Evolutionary conservation across 163 green algal genomes (phyloP).

Genomic region (Scenedesmus sp.): DNA sequence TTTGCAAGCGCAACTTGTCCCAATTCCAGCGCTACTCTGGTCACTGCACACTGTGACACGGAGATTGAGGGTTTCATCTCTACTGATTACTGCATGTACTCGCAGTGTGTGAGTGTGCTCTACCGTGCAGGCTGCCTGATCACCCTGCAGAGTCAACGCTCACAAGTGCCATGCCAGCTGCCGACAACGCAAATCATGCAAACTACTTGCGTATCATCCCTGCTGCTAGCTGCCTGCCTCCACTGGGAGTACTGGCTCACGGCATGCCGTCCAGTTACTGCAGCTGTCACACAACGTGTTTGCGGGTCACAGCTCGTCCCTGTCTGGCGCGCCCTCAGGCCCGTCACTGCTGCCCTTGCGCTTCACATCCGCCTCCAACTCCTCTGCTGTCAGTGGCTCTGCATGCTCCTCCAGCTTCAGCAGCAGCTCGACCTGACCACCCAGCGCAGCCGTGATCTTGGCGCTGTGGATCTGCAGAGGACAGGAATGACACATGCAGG

Average conservation of each 20-base stretch:
- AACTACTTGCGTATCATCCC: not conserved
- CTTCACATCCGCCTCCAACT: not conserved
- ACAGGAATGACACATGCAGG: not conserved
- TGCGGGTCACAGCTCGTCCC: not conserved
- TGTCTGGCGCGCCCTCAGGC: not conserved
- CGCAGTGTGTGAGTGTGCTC: not conserved
- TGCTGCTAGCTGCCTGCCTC: not conserved
- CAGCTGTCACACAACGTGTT: not conserved
- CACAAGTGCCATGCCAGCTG: not conserved
- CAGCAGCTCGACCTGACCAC: constrained; percentile 49
- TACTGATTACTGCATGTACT: not conserved
- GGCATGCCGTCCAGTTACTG: not conserved
- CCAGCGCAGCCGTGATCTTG: constrained; percentile 46
- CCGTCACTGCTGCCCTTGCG: not conserved
- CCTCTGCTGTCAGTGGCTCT: not conserved
- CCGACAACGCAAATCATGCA: not conserved
- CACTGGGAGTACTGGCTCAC: not conserved
- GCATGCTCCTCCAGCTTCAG: constrained; percentile 42
- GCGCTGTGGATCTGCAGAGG: constrained; percentile 43
- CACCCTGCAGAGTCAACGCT: too few relatives aligned
- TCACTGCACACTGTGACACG: too few relatives aligned
- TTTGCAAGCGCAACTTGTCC: too few relatives aligned
- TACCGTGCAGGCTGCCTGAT: not conserved
- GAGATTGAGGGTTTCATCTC: too few relatives aligned
- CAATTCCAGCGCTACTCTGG: too few relatives aligned